These are phyloP conservation scores for Aristolochia fimbriata DNA, from an alignment of 164 flowering plant genomes.

Conservation along the genomic window DNA sequence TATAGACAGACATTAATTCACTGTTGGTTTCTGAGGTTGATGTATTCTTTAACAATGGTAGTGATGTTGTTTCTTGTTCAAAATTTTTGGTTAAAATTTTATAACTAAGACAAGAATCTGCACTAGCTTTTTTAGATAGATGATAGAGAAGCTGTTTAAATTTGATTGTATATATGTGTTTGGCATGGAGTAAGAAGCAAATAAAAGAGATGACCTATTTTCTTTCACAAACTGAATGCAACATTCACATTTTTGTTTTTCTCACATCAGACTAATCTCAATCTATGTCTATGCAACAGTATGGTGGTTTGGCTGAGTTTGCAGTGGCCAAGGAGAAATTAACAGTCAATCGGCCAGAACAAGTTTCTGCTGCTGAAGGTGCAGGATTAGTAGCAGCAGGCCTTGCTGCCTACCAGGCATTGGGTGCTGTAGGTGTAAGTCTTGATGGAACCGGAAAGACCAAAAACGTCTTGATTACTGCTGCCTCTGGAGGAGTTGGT, in stretches of 20 bases:
- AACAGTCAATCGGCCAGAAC: slow-evolving; percentile 26
- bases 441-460: slow-evolving; percentile 19
- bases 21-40: too few relatives aligned
- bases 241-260: background rate
- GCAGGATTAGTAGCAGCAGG: slow-evolving; percentile 29
- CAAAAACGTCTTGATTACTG: slow-evolving; percentile 27
- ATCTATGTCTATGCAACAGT: slow-evolving; percentile 11
- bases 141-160: too few relatives aligned
- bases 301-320: slow-evolving; percentile 34
- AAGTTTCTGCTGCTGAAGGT: slow-evolving; percentile 27
- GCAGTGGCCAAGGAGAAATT: slow-evolving; percentile 16
- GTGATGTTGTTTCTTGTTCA: too few relatives aligned
- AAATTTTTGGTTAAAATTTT: too few relatives aligned
- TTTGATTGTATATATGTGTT: too few relatives aligned
- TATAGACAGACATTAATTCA: too few relatives aligned
- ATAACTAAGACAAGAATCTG: too few relatives aligned
- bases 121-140: too few relatives aligned
- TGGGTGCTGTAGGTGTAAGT: slow-evolving; percentile 23
- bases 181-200: too few relatives aligned
- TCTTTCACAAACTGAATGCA: too few relatives aligned
- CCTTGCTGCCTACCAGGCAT: slow-evolving; percentile 27
- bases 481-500: slow-evolving; percentile 41
- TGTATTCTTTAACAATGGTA: too few relatives aligned
- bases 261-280: background rate
- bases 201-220: too few relatives aligned